Base-by-base conservation (phyloP, 345 rosid genomes). In the Firmiana major region DNA sequence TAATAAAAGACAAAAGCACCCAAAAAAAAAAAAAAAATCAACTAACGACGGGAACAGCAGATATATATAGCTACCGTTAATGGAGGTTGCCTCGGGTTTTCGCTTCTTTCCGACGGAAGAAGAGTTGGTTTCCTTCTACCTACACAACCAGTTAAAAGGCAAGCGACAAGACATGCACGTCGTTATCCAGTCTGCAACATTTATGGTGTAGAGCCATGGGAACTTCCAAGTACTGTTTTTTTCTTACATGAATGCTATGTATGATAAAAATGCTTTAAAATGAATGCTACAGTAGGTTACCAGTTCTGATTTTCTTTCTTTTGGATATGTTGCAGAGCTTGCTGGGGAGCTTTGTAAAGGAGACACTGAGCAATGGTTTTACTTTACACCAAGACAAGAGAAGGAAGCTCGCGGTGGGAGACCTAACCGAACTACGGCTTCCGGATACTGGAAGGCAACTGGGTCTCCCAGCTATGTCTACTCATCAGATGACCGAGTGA, bases 391-490 rank as follows among this genome's bases (percentile, higher is more conserved):
- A 16, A 88, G 94, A 81, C 97, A 92, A 67, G 95, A 91, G 82
- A 86, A 92, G 22, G 99, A 96, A 83, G 91, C 89, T 7, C 84
- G 88, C 4, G 98, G 99, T 74, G 99, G 98, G 8, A 83, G 98
- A 80, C 89, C 95, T 0, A 88, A 85, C 65, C 80, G 99, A 58
- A 92, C 92, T 54, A 96, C 97, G 8, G 81, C 88, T 36, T 81
- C 92, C 7, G 99, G 99, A 60, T 96, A 96, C 79, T 96, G 99
- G 99, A 96, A 96, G 74, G 98, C 98, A 4, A 93, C 99, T 1
- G 99, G 99, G 15, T 91, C 99, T 24, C 97, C 99, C 21, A 81
- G 87, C 53, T 88, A 93, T 45, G 97, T 96, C 10, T 92, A 85
- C 83, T 93, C 99, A 3, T 78, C 92, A 0, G 90, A 87, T 55